phyloP scores from a whole-genome alignment of 129 eudicot species.

The Erigeron canadensis region DNA sequence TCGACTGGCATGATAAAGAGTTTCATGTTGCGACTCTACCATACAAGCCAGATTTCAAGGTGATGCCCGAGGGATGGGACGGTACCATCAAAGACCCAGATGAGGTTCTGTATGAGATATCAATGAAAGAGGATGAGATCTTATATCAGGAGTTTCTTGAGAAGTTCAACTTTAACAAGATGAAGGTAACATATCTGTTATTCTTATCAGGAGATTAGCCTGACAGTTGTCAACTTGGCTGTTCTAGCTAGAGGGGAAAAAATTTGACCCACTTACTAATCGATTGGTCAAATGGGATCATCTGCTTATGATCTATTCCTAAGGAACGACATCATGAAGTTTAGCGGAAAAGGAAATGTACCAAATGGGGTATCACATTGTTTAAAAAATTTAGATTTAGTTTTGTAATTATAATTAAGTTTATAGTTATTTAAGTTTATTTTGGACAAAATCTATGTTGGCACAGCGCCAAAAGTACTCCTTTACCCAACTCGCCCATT shows the following conservation, averaged over 20 bases:
- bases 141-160: constrained; percentile 80
- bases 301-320: too few species aligned
- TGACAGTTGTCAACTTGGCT: not conserved
- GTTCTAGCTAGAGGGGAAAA: too few species aligned
- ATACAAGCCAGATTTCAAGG: constrained; percentile 85
- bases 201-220: not conserved
- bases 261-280: too few species aligned
- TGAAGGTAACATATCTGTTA: constrained; percentile 53
- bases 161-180: constrained; percentile 79
- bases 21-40: constrained; percentile 90
- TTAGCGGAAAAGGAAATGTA: too few species aligned
- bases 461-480: too few species aligned
- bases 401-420: not conserved
- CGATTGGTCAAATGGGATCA: too few species aligned
- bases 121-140: constrained; percentile 91
- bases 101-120: constrained; percentile 90
- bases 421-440: too few species aligned
- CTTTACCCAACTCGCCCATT: too few species aligned
- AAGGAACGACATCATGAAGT: too few species aligned
- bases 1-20: constrained; percentile 79
- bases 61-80: constrained; percentile 99
- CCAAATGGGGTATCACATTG: too few species aligned
- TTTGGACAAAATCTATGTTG: too few species aligned
- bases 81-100: constrained; percentile 91
- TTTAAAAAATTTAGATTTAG: too few species aligned